phyloP scores from a whole-genome alignment of 2,329 filamentous ascomycete species.

The Dactylellina cionopaga region DNA sequence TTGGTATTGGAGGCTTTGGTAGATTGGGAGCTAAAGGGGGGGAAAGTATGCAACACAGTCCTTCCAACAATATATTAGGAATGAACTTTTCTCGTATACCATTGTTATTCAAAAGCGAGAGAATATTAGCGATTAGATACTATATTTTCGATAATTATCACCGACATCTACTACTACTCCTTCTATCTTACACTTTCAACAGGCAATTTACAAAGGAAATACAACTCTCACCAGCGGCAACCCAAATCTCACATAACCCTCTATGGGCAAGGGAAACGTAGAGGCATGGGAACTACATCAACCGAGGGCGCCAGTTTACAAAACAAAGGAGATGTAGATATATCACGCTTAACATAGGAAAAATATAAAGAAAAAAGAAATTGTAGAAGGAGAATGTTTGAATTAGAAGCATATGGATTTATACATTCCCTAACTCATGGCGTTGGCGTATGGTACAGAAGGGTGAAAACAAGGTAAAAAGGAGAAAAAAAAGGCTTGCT shows the following conservation, averaged over 20 bases:
- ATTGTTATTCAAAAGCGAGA: background rate
- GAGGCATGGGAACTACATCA: background rate
- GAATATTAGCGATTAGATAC: slow-evolving; percentile 16
- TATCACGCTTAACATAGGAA: slow-evolving; percentile 40
- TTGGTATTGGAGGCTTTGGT: background rate
- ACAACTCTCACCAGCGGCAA: background rate
- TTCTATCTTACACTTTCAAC: slow-evolving; percentile 14
- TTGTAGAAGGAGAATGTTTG: slow-evolving; percentile 45
- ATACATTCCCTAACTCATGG: slow-evolving; percentile 54
- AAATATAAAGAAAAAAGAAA: background rate
- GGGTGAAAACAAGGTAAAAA: slow-evolving; percentile 41
- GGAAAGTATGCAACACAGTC: slow-evolving; percentile 2
- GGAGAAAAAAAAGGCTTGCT: slow-evolving; percentile 53
- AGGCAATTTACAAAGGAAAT: slow-evolving; percentile 30
- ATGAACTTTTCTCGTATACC: no score
- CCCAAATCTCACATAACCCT: background rate
- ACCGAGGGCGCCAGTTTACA: background rate
- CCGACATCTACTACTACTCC: background rate
- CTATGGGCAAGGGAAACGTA: background rate
- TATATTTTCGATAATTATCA: slow-evolving; percentile 15
- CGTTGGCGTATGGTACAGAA: slow-evolving; percentile 51
- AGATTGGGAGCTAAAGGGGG: slow-evolving; percentile 1
- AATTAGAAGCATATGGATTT: slow-evolving; percentile 52
- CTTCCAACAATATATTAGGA: no score
- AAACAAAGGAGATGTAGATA: slow-evolving; percentile 29